phyloP scores from a whole-genome alignment of 331 rosid genomes.

The Rhamnella rubrinervis region DNA sequence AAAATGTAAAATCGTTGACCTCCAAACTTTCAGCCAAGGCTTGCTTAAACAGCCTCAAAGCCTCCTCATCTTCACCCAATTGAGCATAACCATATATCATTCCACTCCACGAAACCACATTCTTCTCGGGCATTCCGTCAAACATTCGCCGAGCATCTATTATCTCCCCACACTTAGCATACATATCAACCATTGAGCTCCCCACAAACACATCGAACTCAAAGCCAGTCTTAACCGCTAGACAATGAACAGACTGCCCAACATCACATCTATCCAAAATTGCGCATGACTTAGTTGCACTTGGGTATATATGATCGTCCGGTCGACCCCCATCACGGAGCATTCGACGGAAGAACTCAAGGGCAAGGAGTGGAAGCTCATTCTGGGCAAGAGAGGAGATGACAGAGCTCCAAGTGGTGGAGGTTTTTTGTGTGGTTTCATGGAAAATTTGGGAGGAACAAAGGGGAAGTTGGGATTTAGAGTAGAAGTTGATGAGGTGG shows the following conservation, averaged over 20 bases:
- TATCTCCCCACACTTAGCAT: conserved; percentile 56
- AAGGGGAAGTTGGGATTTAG: conserved; percentile 63
- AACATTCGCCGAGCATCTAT: conserved; percentile 51
- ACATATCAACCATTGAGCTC: conserved; percentile 72
- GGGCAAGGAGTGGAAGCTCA: conserved; percentile 62
- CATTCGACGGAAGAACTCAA: conserved; percentile 65
- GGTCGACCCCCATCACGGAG: conserved; percentile 41
- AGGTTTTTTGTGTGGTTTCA: conserved; percentile 38
- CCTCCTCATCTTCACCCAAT: conserved; percentile 65
- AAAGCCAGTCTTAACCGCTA: conserved; percentile 56
- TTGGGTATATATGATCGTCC: conserved; percentile 71
- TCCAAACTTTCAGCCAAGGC: conserved; percentile 43
- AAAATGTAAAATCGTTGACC: conserved; percentile 76
- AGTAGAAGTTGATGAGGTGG: conserved; percentile 85
- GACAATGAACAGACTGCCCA: conserved; percentile 53
- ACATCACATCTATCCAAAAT: conserved; percentile 41
- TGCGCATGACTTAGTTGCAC: conserved; percentile 67
- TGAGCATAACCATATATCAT: conserved; percentile 78
- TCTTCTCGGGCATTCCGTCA: conserved; percentile 67
- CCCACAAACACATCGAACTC: conserved; percentile 66
- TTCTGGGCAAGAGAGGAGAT: conserved; percentile 78
- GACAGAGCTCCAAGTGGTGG: conserved; percentile 85
- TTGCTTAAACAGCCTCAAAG: conserved; percentile 54
- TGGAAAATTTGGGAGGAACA: conserved; percentile 47
- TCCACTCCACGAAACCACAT: conserved; percentile 90